These are phyloP conservation scores for Amanita phalloides DNA, from an alignment of 768 basidiomycete species.

Conservation along the genomic window DNA sequence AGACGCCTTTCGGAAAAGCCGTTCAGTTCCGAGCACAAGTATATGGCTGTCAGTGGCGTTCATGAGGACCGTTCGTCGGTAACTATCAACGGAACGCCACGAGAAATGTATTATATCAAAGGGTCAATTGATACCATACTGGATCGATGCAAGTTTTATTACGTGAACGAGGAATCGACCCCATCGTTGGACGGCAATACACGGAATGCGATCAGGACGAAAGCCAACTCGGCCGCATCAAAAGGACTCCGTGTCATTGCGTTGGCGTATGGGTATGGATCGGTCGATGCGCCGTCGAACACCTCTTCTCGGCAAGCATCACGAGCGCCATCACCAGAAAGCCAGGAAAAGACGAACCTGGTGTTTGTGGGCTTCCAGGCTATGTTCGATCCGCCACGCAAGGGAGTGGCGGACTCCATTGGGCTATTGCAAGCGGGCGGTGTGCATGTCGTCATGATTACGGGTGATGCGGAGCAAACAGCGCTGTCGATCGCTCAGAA, in stretches of 20 bases:
- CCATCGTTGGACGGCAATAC: slow-evolving; percentile 66
- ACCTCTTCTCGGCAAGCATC: slow-evolving; percentile 20
- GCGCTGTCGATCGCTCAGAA: slow-evolving; percentile 82
- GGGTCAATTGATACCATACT: slow-evolving; percentile 87
- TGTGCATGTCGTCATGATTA: slow-evolving; percentile 98
- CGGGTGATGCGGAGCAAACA: slow-evolving; percentile 88
- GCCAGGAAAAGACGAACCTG: slow-evolving; percentile 40
- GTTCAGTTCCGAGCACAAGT: slow-evolving; percentile 92
- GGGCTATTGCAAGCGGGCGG: slow-evolving; percentile 71
- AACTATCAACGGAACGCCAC: slow-evolving; percentile 22
- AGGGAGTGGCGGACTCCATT: slow-evolving; percentile 89
- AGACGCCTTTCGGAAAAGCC: slow-evolving; percentile 69
- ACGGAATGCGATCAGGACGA: slow-evolving; percentile 53
- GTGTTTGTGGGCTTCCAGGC: slow-evolving; percentile 91
- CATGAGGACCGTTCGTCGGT: slow-evolving; percentile 29
- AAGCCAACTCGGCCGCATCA: slow-evolving; percentile 62
- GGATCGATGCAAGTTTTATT: slow-evolving; percentile 80
- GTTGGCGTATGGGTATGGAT: slow-evolving; percentile 81
- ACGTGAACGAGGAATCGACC: slow-evolving; percentile 83
- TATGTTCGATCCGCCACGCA: slow-evolving; percentile 91
- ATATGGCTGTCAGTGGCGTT: slow-evolving; percentile 81
- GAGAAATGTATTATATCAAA: slow-evolving; percentile 85
- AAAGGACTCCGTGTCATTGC: slow-evolving; percentile 82
- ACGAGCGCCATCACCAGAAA: slow-evolving; percentile 16
- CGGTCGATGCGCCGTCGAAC: slow-evolving; percentile 27